phyloP scores from a whole-genome alignment of 768 basidiomycete genomes.

The Suillus subalutaceus region DNA sequence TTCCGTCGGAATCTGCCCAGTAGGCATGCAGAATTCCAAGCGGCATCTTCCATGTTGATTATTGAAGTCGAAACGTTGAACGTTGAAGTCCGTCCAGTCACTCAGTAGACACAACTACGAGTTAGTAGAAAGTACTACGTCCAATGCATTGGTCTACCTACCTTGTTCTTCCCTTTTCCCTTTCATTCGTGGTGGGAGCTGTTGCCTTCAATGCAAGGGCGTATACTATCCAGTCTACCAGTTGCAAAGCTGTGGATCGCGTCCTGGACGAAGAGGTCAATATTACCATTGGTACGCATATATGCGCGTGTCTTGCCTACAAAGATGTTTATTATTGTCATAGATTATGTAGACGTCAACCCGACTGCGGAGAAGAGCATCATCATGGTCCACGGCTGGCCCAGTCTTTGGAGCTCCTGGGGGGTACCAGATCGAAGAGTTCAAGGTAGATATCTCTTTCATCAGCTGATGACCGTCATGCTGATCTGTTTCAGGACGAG shows the following conservation, averaged over 20 bases:
- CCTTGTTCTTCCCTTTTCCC: not conserved
- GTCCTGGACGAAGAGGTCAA: slow-evolving; percentile 34
- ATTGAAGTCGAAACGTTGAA: not conserved
- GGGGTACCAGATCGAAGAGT: slow-evolving; percentile 68
- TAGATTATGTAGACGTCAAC: slow-evolving; percentile 48
- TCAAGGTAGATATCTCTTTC: slow-evolving; percentile 45
- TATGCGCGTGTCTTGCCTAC: not conserved
- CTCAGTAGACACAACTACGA: not conserved
- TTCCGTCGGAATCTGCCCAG: not conserved
- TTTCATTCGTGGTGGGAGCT: not conserved
- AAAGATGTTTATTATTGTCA: not conserved
- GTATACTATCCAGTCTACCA: slow-evolving; percentile 31
- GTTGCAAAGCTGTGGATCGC: slow-evolving; percentile 44
- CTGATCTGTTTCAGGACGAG: slow-evolving; percentile 43
- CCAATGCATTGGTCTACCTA: not conserved
- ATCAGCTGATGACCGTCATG: not conserved
- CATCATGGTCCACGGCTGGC: slow-evolving; percentile 84
- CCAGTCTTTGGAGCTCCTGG: slow-evolving; percentile 77
- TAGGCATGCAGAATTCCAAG: not conserved
- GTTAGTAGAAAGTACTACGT: not conserved
- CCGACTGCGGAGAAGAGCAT: slow-evolving; percentile 52
- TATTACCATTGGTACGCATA: slow-evolving; percentile 49
- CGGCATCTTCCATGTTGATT: not conserved
- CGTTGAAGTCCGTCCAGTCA: no score
- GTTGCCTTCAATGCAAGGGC: slow-evolving; percentile 40